Evolutionary conservation across 768 basidiomycete genomes (phyloP).

Genomic region (Lactarius akahatsu): DNA sequence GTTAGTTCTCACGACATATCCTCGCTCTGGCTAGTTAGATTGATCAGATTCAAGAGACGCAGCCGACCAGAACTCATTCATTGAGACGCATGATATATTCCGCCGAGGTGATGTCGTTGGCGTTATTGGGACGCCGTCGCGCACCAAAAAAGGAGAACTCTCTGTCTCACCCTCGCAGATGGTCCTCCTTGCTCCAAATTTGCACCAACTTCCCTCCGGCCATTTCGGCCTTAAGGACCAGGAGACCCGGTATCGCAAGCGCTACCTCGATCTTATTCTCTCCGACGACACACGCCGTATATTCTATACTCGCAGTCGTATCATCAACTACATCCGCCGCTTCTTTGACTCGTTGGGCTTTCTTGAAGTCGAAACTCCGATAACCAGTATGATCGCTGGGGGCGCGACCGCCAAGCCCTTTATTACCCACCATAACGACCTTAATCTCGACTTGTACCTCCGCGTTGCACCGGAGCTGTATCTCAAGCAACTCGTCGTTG

Average conservation of each 20-base stretch:
- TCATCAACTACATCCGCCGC: conserved; percentile 90
- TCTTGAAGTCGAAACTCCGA: conserved; percentile 98
- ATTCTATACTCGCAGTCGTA: conserved; percentile 85
- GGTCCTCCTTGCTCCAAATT: conserved; percentile 89
- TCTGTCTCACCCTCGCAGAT: conserved; percentile 82
- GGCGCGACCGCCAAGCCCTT: conserved; percentile 99
- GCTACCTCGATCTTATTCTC: conserved; percentile 97
- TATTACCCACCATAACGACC: conserved; percentile 98
- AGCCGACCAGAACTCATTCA: conserved; percentile 60
- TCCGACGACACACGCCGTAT: conserved; percentile 86
- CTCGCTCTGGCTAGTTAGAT: not conserved
- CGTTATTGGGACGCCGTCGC: conserved; percentile 82
- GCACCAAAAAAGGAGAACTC: conserved; percentile 94
- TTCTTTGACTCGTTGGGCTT: conserved; percentile 91
- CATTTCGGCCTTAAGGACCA: conserved; percentile 97
- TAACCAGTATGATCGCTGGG: conserved; percentile 94
- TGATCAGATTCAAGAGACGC: conserved; percentile 51
- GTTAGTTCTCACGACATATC: conserved; percentile 44
- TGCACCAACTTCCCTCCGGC: conserved; percentile 91
- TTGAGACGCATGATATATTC: conserved; percentile 77
- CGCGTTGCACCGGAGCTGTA: conserved; percentile 98
- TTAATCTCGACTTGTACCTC: conserved; percentile 93
- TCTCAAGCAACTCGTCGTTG: conserved; percentile 96
- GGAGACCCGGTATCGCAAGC: conserved; percentile 96
- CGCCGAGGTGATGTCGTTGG: conserved; percentile 96